A percentile compares a stretch with the other conserved stretches of the same genome.
Evolutionary conservation across 805 yeast genomes (phyloP).

Genomic region (Kodamaea kakaduensis): DNA sequence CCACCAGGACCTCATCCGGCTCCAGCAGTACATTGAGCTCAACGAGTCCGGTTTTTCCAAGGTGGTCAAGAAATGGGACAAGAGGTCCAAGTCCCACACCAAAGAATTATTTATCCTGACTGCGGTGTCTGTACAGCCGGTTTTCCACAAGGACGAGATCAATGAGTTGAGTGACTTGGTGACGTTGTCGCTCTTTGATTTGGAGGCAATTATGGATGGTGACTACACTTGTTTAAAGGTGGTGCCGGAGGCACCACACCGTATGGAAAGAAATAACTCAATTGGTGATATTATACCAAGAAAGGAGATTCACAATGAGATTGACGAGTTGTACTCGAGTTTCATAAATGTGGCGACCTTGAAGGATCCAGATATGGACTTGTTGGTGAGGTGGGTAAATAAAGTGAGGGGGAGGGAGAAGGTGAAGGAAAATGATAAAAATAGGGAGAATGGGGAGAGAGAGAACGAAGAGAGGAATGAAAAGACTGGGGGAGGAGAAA

Average conservation of each 20-base stretch:
- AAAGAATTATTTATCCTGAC: constrained; percentile 87
- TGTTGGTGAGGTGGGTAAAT: constrained; percentile 38
- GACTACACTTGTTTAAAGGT: constrained; percentile 31
- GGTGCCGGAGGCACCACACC: constrained; percentile 1
- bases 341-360: constrained; percentile 53
- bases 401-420: constrained; percentile 28
- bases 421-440: not conserved
- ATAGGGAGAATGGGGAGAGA: not conserved
- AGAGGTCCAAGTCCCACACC: constrained; percentile 89
- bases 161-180: constrained; percentile 78
- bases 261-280: constrained; percentile 10
- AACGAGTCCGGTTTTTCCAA: constrained; percentile 96
- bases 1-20: constrained; percentile 79
- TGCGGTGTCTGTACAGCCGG: constrained; percentile 95
- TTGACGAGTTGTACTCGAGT: constrained; percentile 70
- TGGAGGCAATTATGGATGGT: constrained; percentile 56
- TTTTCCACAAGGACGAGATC: constrained; percentile 85
- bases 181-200: constrained; percentile 62
- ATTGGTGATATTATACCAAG: constrained; percentile 8
- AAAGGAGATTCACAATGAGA: constrained; percentile 36
- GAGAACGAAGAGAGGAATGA: not conserved
- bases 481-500: not conserved
- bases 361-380: constrained; percentile 35
- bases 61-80: constrained; percentile 97
- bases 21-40: constrained; percentile 90